phyloP scores from a whole-genome alignment of 305 asterid species.

The Euphrasia arctica region DNA sequence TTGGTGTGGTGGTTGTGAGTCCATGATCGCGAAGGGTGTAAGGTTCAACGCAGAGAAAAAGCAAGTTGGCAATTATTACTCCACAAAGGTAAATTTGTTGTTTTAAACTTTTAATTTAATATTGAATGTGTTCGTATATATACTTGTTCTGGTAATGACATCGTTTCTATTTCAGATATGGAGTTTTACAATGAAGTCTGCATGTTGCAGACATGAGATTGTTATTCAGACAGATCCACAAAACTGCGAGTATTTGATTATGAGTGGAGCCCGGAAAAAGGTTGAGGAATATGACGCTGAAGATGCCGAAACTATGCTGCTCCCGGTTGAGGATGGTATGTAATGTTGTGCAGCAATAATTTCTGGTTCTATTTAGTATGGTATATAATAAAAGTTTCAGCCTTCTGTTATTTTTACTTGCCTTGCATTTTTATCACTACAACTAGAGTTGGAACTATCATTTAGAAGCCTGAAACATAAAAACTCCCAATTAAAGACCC shows the following conservation, averaged over 20 bases:
- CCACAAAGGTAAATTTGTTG: slow-evolving; percentile 62
- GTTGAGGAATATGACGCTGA: slow-evolving; percentile 84
- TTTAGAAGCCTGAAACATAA: no score
- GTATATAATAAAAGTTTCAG: neutral
- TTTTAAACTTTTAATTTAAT: neutral
- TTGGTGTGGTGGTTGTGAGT: slow-evolving; percentile 99
- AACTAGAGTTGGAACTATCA: no score
- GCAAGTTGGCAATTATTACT: slow-evolving; percentile 95
- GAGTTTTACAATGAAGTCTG: slow-evolving; percentile 86
- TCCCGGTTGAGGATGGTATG: slow-evolving; percentile 80
- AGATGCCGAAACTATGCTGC: slow-evolving; percentile 85
- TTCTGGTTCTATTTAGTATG: neutral
- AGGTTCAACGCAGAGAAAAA: slow-evolving; percentile 97
- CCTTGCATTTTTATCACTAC: no score
- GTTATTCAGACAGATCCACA: slow-evolving; percentile 93
- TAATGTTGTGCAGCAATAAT: slow-evolving; percentile 7
- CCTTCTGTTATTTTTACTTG: neutral
- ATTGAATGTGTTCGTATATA: slow-evolving; percentile 6
- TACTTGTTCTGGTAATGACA: slow-evolving; percentile 5
- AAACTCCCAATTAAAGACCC: no score
- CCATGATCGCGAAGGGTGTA: slow-evolving; percentile 98
- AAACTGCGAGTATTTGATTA: slow-evolving; percentile 71
- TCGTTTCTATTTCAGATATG: slow-evolving; percentile 56
- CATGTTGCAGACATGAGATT: slow-evolving; percentile 91
- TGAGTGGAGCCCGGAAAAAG: slow-evolving; percentile 79